phyloP scores from a whole-genome alignment of 1,284 basidiomycete genomes.

The Ceratobasidium theobromae region DNA sequence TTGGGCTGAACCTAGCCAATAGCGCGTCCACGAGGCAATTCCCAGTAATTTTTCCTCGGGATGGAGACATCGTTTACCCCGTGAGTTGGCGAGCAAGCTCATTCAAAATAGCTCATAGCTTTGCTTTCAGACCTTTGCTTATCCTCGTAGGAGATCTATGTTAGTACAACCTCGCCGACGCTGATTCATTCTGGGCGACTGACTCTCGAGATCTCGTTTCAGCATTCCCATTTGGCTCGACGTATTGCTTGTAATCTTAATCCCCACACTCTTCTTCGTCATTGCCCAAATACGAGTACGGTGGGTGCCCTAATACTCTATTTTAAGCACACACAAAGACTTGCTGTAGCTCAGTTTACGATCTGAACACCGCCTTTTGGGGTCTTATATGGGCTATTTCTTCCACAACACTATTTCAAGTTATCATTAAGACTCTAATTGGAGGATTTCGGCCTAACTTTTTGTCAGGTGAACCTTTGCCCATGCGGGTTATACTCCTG shows the following conservation, averaged over 20 bases:
- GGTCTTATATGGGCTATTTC: conserved; percentile 31
- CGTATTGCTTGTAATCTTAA: conserved; percentile 23
- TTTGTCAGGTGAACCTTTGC: conserved; percentile 6
- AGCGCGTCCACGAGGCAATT: conserved; percentile 28
- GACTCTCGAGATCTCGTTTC: too few relatives aligned
- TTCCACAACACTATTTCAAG: conserved; percentile 30
- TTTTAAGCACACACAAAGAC: neutral
- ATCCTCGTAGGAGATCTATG: conserved; percentile 29
- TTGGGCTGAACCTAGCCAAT: conserved; percentile 14
- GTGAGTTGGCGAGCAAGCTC: neutral
- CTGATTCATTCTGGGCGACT: too few relatives aligned
- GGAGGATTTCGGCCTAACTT: conserved; percentile 30
- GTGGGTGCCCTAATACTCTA: neutral
- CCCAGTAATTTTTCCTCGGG: conserved; percentile 9
- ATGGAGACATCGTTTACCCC: conserved; percentile 29
- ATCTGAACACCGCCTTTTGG: conserved; percentile 34
- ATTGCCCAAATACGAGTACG: conserved; percentile 31
- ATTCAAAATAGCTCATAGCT: neutral
- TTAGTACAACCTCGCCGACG: neutral
- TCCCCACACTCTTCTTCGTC: conserved; percentile 27
- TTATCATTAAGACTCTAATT: conserved; percentile 32
- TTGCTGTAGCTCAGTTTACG: conserved; percentile 23
- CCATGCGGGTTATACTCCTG: neutral
- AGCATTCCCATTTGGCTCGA: conserved; percentile 33
- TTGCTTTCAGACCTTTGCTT: conserved; percentile 5